Conservation (phyloP, 768 basidiomycete species). For the Suillus subaureus region DNA sequence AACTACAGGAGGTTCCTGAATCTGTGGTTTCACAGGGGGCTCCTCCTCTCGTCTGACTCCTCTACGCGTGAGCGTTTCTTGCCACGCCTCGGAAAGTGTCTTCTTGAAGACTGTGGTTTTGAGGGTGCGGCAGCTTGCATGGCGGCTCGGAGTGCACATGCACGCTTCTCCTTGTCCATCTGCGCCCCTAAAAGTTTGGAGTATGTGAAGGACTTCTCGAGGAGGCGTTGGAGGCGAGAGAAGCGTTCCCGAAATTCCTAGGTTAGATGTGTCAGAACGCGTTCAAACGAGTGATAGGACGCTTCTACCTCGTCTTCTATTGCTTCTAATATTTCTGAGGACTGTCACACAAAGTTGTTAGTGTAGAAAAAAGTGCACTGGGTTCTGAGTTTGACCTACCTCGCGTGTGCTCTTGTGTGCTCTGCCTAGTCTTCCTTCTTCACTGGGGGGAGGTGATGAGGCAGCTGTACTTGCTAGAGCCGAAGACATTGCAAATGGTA, state of each 20-base stretch:
- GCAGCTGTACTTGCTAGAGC: slow-evolving; percentile 26
- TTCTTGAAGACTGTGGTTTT: slow-evolving; percentile 14
- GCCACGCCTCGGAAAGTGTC: slow-evolving; percentile 3
- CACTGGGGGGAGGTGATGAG: slow-evolving; percentile 29
- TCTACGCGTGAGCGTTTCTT: slow-evolving; percentile 17
- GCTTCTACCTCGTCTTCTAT: slow-evolving; percentile 24
- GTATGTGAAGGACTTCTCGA: slow-evolving; percentile 79
- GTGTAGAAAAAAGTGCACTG: neutral
- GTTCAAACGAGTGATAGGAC: neutral
- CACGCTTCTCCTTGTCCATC: slow-evolving; percentile 64
- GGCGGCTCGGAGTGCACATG: slow-evolving; percentile 29
- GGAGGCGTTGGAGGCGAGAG: slow-evolving; percentile 59
- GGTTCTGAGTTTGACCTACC: slow-evolving; percentile 16
- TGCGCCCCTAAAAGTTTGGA: slow-evolving; percentile 68
- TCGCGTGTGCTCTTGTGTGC: slow-evolving; percentile 14
- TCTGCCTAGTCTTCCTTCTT: slow-evolving; percentile 1
- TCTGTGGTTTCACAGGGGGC: neutral
- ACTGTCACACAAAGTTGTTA: slow-evolving; percentile 1
- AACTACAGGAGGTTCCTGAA: neutral
- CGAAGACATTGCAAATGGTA: slow-evolving; percentile 21
- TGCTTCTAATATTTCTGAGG: slow-evolving; percentile 15
- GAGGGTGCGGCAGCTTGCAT: slow-evolving; percentile 22
- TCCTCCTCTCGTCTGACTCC: slow-evolving; percentile 24
- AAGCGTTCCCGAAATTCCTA: slow-evolving; percentile 56
- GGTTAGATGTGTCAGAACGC: neutral